Evolutionary conservation across 805 yeast genomes (phyloP).

Genomic region (Saccharomycopsis oosterbeekiorum): DNA sequence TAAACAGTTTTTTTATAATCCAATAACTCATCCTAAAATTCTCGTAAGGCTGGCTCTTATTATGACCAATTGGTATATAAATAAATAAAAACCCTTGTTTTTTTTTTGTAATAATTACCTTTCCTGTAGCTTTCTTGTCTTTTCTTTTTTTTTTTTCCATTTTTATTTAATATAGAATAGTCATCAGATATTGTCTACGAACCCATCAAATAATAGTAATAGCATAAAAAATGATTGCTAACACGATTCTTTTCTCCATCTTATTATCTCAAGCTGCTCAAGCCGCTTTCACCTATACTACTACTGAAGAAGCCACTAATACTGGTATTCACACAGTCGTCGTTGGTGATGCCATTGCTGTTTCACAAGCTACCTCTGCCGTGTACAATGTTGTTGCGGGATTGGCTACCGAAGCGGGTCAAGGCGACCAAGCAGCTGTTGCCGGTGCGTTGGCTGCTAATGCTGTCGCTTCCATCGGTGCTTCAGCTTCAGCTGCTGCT

Average conservation of each 20-base stretch:
- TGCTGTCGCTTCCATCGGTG: slow-evolving; percentile 17
- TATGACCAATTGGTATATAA: too few species aligned
- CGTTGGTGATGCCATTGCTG: slow-evolving; percentile 14
- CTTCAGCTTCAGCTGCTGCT: slow-evolving; percentile 20
- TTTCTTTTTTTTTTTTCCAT: neutral
- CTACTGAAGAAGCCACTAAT: slow-evolving; percentile 9
- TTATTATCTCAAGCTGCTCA: slow-evolving; percentile 5
- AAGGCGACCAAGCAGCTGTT: slow-evolving; percentile 23
- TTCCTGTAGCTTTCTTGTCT: neutral
- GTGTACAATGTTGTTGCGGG: slow-evolving; percentile 11
- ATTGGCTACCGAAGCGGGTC: slow-evolving; percentile 11
- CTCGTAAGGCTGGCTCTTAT: too few species aligned
- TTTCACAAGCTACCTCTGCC: slow-evolving; percentile 25
- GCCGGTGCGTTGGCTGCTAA: slow-evolving; percentile 25
- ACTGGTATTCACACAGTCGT: slow-evolving; percentile 14
- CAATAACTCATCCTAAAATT: too few species aligned
- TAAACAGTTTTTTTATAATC: too few species aligned
- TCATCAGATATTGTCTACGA: too few species aligned
- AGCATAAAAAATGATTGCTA: neutral
- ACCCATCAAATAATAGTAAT: neutral
- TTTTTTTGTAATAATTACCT: too few species aligned
- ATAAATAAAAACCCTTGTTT: too few species aligned
- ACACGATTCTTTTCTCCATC: slow-evolving; percentile 8
- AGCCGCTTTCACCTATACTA: slow-evolving; percentile 8
- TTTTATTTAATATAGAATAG: too few species aligned